Percentiles rank a stretch among this genome's conserved stretches.
These are phyloP conservation scores for Pseudogymnoascus destructans DNA, from an alignment of 2,329 filamentous ascomycete genomes.

Conservation along the genomic window DNA sequence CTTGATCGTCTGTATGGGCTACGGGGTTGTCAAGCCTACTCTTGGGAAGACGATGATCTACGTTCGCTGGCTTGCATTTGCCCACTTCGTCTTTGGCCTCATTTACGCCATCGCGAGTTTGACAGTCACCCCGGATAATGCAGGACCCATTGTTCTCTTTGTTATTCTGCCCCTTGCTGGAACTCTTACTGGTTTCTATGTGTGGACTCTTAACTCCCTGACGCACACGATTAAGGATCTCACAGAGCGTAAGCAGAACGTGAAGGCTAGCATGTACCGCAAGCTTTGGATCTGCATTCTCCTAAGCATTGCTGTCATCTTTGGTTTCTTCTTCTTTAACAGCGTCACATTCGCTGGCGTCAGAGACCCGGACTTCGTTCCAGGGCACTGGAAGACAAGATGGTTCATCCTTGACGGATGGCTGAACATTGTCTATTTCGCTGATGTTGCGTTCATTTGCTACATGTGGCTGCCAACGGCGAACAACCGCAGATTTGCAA, in stretches of 20 bases:
- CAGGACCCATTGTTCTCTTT: constrained; percentile 79
- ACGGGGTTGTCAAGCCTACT: constrained; percentile 90
- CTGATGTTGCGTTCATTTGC: constrained; percentile 82
- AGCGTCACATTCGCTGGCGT: constrained; percentile 86
- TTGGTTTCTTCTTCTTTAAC: constrained; percentile 98
- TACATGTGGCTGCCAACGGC: constrained; percentile 95
- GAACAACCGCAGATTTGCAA: constrained; percentile 93
- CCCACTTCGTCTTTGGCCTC: constrained; percentile 88
- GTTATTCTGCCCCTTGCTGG: constrained; percentile 86
- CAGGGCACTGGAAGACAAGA: constrained; percentile 90
- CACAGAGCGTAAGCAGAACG: constrained; percentile 83
- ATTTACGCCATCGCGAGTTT: constrained; percentile 87
- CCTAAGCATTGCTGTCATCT: constrained; percentile 83
- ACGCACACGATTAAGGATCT: constrained; percentile 93
- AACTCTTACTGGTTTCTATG: constrained; percentile 91
- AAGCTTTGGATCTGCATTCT: constrained; percentile 98
- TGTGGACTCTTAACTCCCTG: constrained; percentile 95
- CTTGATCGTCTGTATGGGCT: constrained; percentile 98
- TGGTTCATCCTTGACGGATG: constrained; percentile 98
- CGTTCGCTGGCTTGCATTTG: constrained; percentile 78
- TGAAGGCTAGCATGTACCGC: constrained; percentile 92
- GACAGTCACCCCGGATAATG: constrained; percentile 76
- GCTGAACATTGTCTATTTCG: constrained; percentile 92
- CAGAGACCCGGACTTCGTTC: constrained; percentile 77
- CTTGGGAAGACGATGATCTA: constrained; percentile 90